phyloP scores from a whole-genome alignment of 75 land plant species.

The Pinus albicaulis region DNA sequence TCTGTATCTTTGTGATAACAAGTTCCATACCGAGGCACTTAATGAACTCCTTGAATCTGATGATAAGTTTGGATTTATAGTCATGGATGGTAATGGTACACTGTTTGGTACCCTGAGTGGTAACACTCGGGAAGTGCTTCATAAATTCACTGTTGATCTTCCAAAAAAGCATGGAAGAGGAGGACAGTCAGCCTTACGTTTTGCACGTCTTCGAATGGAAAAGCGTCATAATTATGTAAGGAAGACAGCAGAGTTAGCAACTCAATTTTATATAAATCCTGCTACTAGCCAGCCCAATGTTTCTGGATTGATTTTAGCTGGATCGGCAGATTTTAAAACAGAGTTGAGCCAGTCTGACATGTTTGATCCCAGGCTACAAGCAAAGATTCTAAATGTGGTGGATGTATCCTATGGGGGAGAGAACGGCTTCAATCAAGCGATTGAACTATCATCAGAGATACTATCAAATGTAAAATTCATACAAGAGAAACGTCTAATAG shows the following conservation, averaged over 20 bases:
- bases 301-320: conserved; percentile 42
- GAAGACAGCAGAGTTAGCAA: conserved; percentile 59
- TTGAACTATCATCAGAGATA: conserved; percentile 62
- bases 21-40: conserved; percentile 69
- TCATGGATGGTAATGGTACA: conserved; percentile 83
- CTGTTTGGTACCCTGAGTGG: conserved; percentile 82
- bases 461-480: conserved; percentile 67
- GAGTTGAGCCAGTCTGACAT: conserved; percentile 79
- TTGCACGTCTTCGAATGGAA: conserved; percentile 68
- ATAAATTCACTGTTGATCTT: conserved; percentile 57
- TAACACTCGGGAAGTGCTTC: conserved; percentile 54
- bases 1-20: conserved; percentile 74
- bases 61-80: conserved; percentile 58
- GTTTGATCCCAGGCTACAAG: conserved; percentile 81
- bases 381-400: conserved; percentile 68
- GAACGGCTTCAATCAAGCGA: conserved; percentile 64
- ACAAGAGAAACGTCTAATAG: conserved; percentile 65
- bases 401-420: conserved; percentile 71
- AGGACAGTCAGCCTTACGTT: conserved; percentile 74
- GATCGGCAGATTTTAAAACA: conserved; percentile 62
- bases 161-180: conserved; percentile 76
- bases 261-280: conserved; percentile 40
- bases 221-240: conserved; percentile 72
- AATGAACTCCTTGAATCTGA: conserved; percentile 68
- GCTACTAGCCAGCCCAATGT: conserved; percentile 63